Base-by-base conservation (phyloP, 2,329 filamentous ascomycete species). In the Neoscytalidium dimidiatum region DNA sequence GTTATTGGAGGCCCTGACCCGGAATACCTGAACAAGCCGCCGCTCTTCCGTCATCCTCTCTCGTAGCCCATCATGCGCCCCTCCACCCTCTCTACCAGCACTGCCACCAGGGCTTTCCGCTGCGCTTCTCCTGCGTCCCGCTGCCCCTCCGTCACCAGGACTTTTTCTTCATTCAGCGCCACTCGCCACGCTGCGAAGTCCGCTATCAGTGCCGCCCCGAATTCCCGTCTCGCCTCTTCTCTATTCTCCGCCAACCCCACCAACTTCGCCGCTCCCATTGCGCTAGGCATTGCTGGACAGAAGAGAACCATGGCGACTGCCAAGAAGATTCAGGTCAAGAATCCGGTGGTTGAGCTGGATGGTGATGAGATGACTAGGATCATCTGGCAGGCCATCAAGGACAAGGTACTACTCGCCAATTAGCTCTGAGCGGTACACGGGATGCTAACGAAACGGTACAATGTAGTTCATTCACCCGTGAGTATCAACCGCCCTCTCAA, bases 291-390 rank as follows among this genome's bases (percentile, higher is more conserved):
- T n/a, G 41, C 43, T 64, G 33, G 66, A 41, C 71, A 70, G 66
- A 70, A 71, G 67, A 69, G 71, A 68, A 76, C 69, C 62, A 78
- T 77, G 74, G 70, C 74, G 61, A 73, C 70, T 38, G 46, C 62
- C n/a, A 84, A 86, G 76, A 99, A 98, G 90, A 98, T 98, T 87
- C 95, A 96, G 88, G 95, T 99, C 85, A 94, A 96, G 89, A 98
- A 97, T 82, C 95, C 95, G 70, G 90, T 99, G 78, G 95, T 99
- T 80, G 95, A 98, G 85, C 88, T 98, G 74, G 94, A 98, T 79
- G 94, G 94, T 75, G 87, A 90, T 80, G 88, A 90, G 89, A 98
- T 98, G 95, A 99, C 95, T 73, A 87, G 95, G 75, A 94, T 99
- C 79, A 99, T 99, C 85, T 99, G 95, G 95, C 85, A 97, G 84